Evolutionary conservation across 441 rosid species (phyloP).

Genomic region (Gossypium davidsonii): DNA sequence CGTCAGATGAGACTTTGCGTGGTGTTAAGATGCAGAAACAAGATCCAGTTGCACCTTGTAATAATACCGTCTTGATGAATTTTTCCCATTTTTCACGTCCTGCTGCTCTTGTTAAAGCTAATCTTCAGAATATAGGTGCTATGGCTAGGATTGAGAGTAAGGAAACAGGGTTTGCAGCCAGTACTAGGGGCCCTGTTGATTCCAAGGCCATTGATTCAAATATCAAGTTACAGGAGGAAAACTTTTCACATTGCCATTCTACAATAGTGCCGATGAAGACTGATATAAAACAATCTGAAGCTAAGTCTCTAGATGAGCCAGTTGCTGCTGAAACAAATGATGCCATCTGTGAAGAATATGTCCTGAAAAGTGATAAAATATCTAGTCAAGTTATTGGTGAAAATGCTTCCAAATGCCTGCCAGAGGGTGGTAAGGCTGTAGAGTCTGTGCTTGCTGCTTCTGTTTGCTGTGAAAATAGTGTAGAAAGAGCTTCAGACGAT

Average conservation of each 20-base stretch:
- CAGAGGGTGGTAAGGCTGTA: slow-evolving; percentile 40
- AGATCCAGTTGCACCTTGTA: slow-evolving; percentile 26
- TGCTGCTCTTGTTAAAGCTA: slow-evolving; percentile 42
- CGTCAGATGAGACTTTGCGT: slow-evolving; percentile 24
- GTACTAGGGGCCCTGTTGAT: slow-evolving; percentile 22
- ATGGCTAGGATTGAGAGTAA: slow-evolving; percentile 23
- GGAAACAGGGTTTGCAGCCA: slow-evolving; percentile 30
- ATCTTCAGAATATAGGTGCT: slow-evolving; percentile 28
- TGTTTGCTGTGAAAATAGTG: slow-evolving; percentile 63
- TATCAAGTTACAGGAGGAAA: slow-evolving; percentile 26
- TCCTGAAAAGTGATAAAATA: slow-evolving; percentile 26
- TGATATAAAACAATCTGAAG: slow-evolving; percentile 31
- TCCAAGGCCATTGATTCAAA: slow-evolving; percentile 9
- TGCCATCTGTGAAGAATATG: slow-evolving; percentile 26
- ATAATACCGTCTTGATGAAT: slow-evolving; percentile 41
- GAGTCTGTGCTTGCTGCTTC: slow-evolving; percentile 51
- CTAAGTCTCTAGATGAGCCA: slow-evolving; percentile 29
- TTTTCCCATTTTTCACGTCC: slow-evolving; percentile 75
- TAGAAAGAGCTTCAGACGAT: slow-evolving; percentile 55
- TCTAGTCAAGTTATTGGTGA: slow-evolving; percentile 25
- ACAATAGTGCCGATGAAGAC: slow-evolving; percentile 28
- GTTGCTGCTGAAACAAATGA: slow-evolving; percentile 30
- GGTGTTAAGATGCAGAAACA: slow-evolving; percentile 31
- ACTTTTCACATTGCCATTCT: slow-evolving; percentile 29
- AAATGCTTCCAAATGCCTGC: slow-evolving; percentile 34